Base-by-base conservation (phyloP, 164 flowering plant genomes). In the Euptelea pleiosperma region DNA sequence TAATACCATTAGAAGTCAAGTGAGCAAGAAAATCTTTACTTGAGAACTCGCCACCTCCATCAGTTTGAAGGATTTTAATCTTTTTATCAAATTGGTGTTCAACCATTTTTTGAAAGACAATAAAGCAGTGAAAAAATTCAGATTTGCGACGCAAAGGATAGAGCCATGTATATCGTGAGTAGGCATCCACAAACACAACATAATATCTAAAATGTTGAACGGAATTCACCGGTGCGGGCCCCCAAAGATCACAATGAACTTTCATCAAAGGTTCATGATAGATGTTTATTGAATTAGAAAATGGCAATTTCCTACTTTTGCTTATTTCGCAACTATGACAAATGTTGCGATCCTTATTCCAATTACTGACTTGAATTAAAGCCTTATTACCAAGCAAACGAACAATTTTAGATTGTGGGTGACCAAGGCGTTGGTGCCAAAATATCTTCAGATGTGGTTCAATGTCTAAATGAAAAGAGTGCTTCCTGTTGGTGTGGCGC, bases 291-390 rank as follows among this genome's bases (percentile, higher is more conserved):
- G 11, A 39, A 39, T 3, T 39, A 12, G 8, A 9, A 15, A 39
- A 39, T 3, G 12, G 42, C 3, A 39, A 11, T 39, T 39, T 39
- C 8, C 6, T 39, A 12, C 14, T 12, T 39, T 39, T 55, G 10
- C 59, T 39, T 1, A 30, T 12, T 8, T 55, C 35, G 14, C 18
- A 40, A 55, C 59, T 55, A 24, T 1, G 1, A 26, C 59, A 55
- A 2, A 40, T 2, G 8, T 15, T 0, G 0, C 11, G 21, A 11
- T 24, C 35, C 40, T 22, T 28, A 29, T 3, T 14, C 25, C 8
- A n/a, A 3, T 40, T 4, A 36, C 1, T 22, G 8, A 46, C 8
- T 2, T 8, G 0, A 10, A 22, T 46, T 4, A 10, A 46, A 22
- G 0, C 15, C 2, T 25, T 22, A 1, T 4, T 6, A 7, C 1